Evolutionary conservation across 768 basidiomycete genomes (phyloP).

Genomic region (Fibroporia radiculosa): DNA sequence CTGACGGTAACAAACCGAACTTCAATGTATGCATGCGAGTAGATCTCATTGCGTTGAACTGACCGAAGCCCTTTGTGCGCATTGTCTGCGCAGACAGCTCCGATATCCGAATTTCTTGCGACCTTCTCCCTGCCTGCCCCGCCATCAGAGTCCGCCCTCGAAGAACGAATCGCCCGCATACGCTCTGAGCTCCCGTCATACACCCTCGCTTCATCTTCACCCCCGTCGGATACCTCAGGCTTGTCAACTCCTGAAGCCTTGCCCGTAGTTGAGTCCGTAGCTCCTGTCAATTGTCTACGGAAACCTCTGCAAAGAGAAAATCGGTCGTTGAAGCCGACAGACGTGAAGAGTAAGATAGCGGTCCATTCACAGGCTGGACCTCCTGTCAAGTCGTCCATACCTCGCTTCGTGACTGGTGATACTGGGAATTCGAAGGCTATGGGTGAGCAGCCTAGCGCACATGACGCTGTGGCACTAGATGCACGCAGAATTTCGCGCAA

Average conservation of each 20-base stretch:
- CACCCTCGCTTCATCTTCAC: no score
- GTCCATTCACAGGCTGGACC: no score
- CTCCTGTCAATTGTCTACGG: not conserved
- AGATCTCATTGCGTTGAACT: not conserved
- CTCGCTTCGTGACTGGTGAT: no score
- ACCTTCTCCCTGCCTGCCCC: constrained; percentile 1
- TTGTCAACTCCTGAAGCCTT: not conserved
- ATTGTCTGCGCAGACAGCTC: constrained; percentile 1
- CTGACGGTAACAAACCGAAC: constrained; percentile 1
- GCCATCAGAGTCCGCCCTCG: constrained; percentile 3
- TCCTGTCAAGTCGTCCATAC: no score
- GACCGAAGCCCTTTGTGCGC: no score
- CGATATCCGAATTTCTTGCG: not conserved
- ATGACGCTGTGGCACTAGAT: not conserved
- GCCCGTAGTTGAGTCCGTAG: not conserved
- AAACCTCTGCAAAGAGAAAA: not conserved
- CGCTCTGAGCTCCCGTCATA: constrained; percentile 6
- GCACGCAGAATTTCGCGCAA: constrained; percentile 3
- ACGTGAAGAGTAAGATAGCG: not conserved
- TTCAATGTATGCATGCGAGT: constrained; percentile 4
- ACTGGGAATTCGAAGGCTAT: not conserved
- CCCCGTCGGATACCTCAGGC: not conserved
- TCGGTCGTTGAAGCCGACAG: not conserved
- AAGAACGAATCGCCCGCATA: constrained; percentile 12
- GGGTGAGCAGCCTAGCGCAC: not conserved